Percentiles rank a stretch among this genome's conserved stretches.
phyloP scores from a whole-genome alignment of 192 early-diverging fungal genomes.

The Coemansia sp. region DNA sequence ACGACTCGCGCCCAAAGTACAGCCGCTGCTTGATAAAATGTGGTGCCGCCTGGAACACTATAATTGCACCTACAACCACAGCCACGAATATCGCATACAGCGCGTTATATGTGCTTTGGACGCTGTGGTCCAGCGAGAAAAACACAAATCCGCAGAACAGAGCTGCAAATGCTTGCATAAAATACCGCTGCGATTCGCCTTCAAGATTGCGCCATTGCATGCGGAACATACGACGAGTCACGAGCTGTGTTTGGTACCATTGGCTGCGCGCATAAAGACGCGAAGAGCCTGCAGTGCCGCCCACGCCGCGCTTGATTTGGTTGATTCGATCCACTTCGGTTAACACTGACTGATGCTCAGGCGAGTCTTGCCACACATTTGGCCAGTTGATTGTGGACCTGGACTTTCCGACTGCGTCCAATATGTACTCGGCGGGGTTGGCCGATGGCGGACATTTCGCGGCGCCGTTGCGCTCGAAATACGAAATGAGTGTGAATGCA shows the following conservation, averaged over 20 bases:
- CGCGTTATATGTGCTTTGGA: constrained; percentile 58
- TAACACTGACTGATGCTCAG: constrained; percentile 23
- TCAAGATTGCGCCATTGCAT: constrained; percentile 66
- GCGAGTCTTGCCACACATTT: constrained; percentile 49
- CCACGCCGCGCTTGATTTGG: constrained; percentile 17
- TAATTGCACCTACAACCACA: constrained; percentile 52
- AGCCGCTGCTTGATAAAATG: constrained; percentile 58
- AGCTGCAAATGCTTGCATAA: constrained; percentile 54
- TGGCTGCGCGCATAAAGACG: constrained; percentile 28
- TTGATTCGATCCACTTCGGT: constrained; percentile 49
- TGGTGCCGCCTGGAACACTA: constrained; percentile 64
- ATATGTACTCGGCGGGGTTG: constrained; percentile 85
- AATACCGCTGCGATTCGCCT: constrained; percentile 64
- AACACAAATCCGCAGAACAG: constrained; percentile 72
- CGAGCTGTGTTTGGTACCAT: constrained; percentile 54
- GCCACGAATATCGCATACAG: constrained; percentile 55
- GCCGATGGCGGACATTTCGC: constrained; percentile 59
- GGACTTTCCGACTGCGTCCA: constrained; percentile 75
- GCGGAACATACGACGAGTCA: constrained; percentile 63
- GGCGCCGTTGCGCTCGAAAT: constrained; percentile 75
- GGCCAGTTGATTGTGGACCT: constrained; percentile 54
- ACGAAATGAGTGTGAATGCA: constrained; percentile 60
- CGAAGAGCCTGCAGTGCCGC: constrained; percentile 17
- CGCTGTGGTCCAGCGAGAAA: constrained; percentile 56
- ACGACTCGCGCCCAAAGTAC: constrained; percentile 63